phyloP scores from a whole-genome alignment of 768 basidiomycete genomes.

The Auriculariales sp. region DNA sequence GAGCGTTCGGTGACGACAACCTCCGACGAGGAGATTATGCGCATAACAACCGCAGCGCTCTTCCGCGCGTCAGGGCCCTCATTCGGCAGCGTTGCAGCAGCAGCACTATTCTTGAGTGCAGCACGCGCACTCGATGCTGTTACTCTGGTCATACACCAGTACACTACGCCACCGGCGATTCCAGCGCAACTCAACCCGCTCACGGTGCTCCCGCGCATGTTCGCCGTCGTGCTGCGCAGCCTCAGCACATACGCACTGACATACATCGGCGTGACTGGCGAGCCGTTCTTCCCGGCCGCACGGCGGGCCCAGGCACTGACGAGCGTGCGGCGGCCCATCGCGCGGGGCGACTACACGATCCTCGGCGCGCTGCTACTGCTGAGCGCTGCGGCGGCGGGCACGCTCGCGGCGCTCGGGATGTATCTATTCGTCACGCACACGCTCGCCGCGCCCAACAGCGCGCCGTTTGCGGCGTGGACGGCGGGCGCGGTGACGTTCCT shows the following conservation, averaged over 20 bases:
- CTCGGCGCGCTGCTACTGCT: conserved; percentile 46
- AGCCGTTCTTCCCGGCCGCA: conserved; percentile 47
- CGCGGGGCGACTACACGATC: conserved; percentile 28
- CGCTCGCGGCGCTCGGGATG: conserved; percentile 68
- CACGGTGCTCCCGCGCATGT: conserved; percentile 15
- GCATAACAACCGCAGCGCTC: conserved; percentile 62
- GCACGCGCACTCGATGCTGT: conserved; percentile 44
- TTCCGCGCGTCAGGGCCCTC: conserved; percentile 70
- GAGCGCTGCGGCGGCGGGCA: conserved; percentile 62
- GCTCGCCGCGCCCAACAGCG: conserved; percentile 50
- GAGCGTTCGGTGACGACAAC: conserved; percentile 18
- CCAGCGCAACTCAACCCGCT: conserved; percentile 11
- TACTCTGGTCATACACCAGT: conserved; percentile 33
- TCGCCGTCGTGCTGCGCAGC: conserved; percentile 27
- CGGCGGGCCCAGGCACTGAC: conserved; percentile 42
- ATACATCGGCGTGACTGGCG: conserved; percentile 65
- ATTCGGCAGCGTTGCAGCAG: conserved; percentile 63
- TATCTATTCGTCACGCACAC: conserved; percentile 87
- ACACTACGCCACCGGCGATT: conserved; percentile 14
- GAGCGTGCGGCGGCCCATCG: conserved; percentile 20
- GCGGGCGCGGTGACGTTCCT: conserved; percentile 69
- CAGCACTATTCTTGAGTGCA: conserved; percentile 60
- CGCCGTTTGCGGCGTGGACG: conserved; percentile 59
- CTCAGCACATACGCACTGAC: conserved; percentile 54
- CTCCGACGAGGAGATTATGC: conserved; percentile 15